Conservation (phyloP, 352 stramenopile genomes). For the Globisporangium lucens region DNA sequence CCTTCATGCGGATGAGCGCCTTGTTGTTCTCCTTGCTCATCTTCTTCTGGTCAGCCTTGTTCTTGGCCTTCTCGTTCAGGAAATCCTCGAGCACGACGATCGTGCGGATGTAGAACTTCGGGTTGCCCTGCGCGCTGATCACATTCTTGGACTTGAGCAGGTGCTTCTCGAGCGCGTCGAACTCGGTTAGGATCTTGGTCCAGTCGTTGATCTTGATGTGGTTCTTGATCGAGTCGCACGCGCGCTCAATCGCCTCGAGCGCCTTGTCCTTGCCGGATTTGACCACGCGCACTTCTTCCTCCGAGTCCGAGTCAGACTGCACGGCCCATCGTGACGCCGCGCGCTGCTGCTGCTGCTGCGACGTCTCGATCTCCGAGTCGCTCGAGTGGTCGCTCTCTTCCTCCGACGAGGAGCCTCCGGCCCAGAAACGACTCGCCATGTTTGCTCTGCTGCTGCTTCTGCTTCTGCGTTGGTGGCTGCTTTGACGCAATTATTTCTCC, state of each 20-base stretch:
- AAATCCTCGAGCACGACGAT: constrained; percentile 94
- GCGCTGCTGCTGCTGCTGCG: constrained; percentile 67
- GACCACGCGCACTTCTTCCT: constrained; percentile 92
- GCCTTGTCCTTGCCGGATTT: constrained; percentile 94
- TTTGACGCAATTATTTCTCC: not conserved
- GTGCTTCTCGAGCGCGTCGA: constrained; percentile 93
- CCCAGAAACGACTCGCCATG: constrained; percentile 84
- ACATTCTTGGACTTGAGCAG: constrained; percentile 88
- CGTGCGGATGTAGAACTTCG: constrained; percentile 91
- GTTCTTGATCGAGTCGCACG: constrained; percentile 77
- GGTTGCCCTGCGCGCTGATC: constrained; percentile 80
- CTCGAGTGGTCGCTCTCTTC: constrained; percentile 76
- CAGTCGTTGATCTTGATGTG: constrained; percentile 97
- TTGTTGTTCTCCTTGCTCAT: constrained; percentile 95
- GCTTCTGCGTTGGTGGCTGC: constrained; percentile 14
- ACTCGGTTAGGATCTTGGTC: constrained; percentile 93
- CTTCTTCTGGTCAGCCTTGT: constrained; percentile 97
- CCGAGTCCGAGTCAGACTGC: constrained; percentile 79
- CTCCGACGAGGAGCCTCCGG: constrained; percentile 71
- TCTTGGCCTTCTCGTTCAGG: constrained; percentile 89
- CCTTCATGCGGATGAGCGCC: constrained; percentile 97
- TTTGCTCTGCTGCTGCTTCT: constrained; percentile 19
- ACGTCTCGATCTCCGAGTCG: constrained; percentile 73
- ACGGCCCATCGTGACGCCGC: constrained; percentile 77
- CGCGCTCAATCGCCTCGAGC: constrained; percentile 66